Evolutionary conservation across 1,284 basidiomycete genomes (phyloP).

Genomic region (Austroboletus niveus): DNA sequence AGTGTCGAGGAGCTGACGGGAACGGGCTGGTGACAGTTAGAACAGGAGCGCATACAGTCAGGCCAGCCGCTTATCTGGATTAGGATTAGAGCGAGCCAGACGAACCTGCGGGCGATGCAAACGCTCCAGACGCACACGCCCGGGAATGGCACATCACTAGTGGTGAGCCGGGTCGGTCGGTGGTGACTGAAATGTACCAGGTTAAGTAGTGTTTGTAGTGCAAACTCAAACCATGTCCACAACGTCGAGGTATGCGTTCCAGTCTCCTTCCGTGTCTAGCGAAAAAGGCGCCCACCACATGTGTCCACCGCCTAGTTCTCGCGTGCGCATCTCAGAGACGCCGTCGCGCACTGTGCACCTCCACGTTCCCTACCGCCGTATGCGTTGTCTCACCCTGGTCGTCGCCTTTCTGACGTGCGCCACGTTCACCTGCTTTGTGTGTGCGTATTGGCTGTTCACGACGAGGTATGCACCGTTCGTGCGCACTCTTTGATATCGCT

Average conservation of each 20-base stretch:
- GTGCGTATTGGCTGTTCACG: conserved; percentile 61
- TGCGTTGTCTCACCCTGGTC: conserved; percentile 36
- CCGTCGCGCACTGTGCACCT: conserved; percentile 4
- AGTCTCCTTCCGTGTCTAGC: conserved; percentile 60
- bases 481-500: conserved; percentile 20
- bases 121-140: too few relatives aligned
- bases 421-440: conserved; percentile 51
- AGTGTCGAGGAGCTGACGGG: too few relatives aligned
- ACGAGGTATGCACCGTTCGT: conserved; percentile 51
- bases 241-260: conserved; percentile 18
- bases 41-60: too few relatives aligned
- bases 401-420: conserved; percentile 48
- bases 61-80: too few relatives aligned
- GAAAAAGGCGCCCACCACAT: conserved; percentile 65
- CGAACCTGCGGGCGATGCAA: too few relatives aligned
- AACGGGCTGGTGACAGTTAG: too few relatives aligned
- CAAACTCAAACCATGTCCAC: neutral
- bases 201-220: too few relatives aligned
- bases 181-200: too few relatives aligned
- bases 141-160: too few relatives aligned
- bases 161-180: too few relatives aligned
- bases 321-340: conserved; percentile 10
- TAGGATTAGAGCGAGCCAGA: too few relatives aligned
- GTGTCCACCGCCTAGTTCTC: conserved; percentile 39
- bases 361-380: conserved; percentile 22